Evolutionary conservation across 352 stramenopile species (phyloP), one percentile per base, ranked within the genome.

Genomic region (Pythium chondricola): DNA sequence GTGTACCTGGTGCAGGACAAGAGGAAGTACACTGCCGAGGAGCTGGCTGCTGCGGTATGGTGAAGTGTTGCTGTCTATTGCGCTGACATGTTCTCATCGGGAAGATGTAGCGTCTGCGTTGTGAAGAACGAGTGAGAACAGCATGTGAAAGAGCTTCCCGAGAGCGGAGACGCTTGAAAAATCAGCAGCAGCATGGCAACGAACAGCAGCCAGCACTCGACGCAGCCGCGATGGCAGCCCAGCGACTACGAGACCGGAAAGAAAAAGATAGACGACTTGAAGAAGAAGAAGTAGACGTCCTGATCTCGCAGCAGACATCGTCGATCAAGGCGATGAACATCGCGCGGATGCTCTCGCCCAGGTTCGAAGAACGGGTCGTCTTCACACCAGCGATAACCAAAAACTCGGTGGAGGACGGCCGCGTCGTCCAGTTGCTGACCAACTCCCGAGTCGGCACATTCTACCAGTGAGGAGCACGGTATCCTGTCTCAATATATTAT

Each of bases 281-380:
- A 40, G 74, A 88, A 43, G 52, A 68, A 13, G 67, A 80, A 33
- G 56, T 89, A 17, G 67, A 89, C 18, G 35, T 73, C 16, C 57
- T 88, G 18, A 76, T 88, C 32, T 62, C 71, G 4, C 75, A 90
- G 51, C 79, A 90, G 54, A 60, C 74, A 22, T 91, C 76, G 27
- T 87, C 72, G 1, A 74, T 91, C 27, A 73, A 82, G 35, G 76
- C 79, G 2, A 91, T 88, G 76, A 88, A 91, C 46, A 83, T 91
- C 37, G 79, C 74, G 6, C 68, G 79, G 7, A 85, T 88, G 79
- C 48, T 90, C 17, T 91, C 79, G 16, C 76, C 79, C 22, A 71
- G 74, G 0, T 88, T 87, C 37, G 61, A 79, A 45, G 73, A 92
- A 60, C 58, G 38, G 13, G 63, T 88, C n/a, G 35, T 55, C 21